Conservation (phyloP, 305 asterid genomes). For the Fraxinus sp. region DNA sequence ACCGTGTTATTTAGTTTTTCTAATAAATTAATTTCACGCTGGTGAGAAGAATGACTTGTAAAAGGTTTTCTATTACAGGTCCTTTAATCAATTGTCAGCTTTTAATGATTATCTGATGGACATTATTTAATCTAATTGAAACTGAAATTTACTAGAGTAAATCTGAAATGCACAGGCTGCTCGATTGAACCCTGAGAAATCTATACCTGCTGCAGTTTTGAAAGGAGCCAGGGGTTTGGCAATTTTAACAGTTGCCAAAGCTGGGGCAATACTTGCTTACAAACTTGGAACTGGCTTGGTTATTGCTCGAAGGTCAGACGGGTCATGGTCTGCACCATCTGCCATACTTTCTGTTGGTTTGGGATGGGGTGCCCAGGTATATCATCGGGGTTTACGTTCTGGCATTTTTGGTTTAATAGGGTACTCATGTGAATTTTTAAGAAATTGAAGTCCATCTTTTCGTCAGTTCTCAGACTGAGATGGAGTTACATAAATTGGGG, state of each 20-base stretch:
- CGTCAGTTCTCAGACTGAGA: slow-evolving; percentile 10
- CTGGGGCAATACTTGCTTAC: slow-evolving; percentile 75
- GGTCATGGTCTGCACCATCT: slow-evolving; percentile 99
- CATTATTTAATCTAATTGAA: background rate
- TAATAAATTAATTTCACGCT: slow-evolving; percentile 14
- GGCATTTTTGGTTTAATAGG: background rate
- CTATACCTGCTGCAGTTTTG: slow-evolving; percentile 81
- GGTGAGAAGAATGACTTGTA: slow-evolving; percentile 20
- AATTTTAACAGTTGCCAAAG: slow-evolving; percentile 88
- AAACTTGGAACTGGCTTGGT: slow-evolving; percentile 96
- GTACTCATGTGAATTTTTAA: background rate
- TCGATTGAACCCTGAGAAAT: slow-evolving; percentile 88
- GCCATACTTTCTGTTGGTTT: slow-evolving; percentile 84
- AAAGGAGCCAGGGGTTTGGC: slow-evolving; percentile 95
- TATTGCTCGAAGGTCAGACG: slow-evolving; percentile 83
- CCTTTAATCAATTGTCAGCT: background rate
- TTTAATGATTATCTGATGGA: slow-evolving; percentile 3
- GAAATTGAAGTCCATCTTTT: slow-evolving; percentile 7
- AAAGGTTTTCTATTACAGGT: background rate
- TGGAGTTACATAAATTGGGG: background rate
- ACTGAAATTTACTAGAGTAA: slow-evolving; percentile 13
- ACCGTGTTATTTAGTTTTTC: slow-evolving; percentile 11
- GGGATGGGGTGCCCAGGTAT: slow-evolving; percentile 99
- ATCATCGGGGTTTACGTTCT: background rate
- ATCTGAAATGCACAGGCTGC: slow-evolving; percentile 54